Percentiles rank a stretch among this genome's conserved stretches.
These are phyloP conservation scores for Microdochium nivale DNA, from an alignment of 2,329 filamentous ascomycete genomes.

Conservation along the genomic window DNA sequence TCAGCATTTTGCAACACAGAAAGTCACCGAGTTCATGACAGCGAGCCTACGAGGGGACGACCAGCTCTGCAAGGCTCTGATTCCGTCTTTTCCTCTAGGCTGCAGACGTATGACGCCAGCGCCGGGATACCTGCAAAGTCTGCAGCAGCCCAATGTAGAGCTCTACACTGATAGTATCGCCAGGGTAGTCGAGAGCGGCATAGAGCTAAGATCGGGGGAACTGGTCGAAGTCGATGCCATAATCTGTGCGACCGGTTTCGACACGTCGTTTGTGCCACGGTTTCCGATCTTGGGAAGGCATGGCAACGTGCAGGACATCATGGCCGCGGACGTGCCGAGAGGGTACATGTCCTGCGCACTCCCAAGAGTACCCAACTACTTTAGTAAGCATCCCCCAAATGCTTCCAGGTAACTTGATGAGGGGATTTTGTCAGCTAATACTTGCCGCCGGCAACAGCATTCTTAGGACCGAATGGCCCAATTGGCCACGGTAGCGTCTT, in stretches of 20 bases:
- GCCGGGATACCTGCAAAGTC: constrained; percentile 36
- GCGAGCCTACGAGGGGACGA: constrained; percentile 37
- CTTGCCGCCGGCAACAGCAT: constrained; percentile 21
- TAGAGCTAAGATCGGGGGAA: constrained; percentile 37
- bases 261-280: constrained; percentile 41
- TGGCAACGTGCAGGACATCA: constrained; percentile 42
- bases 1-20: constrained; percentile 30
- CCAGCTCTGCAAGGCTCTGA: constrained; percentile 38
- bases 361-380: constrained; percentile 44
- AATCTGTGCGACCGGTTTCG: constrained; percentile 50
- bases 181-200: constrained; percentile 35
- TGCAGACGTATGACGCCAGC: constrained; percentile 42
- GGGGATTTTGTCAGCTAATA: not conserved
- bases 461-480: constrained; percentile 42
- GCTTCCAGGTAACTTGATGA: not conserved
- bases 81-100: constrained; percentile 39
- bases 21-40: constrained; percentile 37
- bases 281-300: constrained; percentile 39
- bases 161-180: constrained; percentile 36
- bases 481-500: constrained; percentile 43
- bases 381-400: constrained; percentile 29
- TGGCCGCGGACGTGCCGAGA: constrained; percentile 32
- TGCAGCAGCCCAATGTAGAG: constrained; percentile 37
- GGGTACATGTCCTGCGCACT: constrained; percentile 47
- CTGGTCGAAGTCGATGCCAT: constrained; percentile 45